phyloP scores from a whole-genome alignment of 257 asterid species.

The Petrea volubilis region DNA sequence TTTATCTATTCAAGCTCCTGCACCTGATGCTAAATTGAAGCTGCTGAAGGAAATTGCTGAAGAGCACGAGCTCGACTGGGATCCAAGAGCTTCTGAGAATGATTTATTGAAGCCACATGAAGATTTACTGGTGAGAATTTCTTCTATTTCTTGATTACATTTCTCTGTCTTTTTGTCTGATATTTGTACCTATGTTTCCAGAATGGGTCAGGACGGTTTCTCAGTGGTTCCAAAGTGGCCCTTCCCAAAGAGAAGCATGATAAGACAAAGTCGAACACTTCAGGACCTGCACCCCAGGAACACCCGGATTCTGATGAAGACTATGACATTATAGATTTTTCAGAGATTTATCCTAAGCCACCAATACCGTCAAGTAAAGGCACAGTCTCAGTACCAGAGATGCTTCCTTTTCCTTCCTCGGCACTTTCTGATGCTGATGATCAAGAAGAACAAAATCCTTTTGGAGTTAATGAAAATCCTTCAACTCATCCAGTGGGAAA shows the following conservation, averaged over 20 bases:
- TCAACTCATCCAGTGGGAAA: conserved; percentile 29
- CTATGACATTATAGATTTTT: conserved; percentile 64
- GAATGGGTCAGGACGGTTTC: conserved; percentile 78
- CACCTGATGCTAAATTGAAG: conserved; percentile 85
- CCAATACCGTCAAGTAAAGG: conserved; percentile 52
- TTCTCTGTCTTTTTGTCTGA: conserved; percentile 15
- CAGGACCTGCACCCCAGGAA: conserved; percentile 45
- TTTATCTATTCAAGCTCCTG: conserved; percentile 88
- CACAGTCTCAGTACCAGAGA: conserved; percentile 57
- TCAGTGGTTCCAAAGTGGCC: conserved; percentile 62
- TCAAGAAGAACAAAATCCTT: conserved; percentile 41
- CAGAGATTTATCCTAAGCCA: conserved; percentile 71
- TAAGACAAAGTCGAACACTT: conserved; percentile 30
- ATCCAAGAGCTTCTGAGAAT: conserved; percentile 70
- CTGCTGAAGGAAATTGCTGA: conserved; percentile 89
- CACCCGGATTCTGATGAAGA: conserved; percentile 59
- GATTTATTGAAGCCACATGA: conserved; percentile 83
- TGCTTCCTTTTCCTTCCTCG: conserved; percentile 86
- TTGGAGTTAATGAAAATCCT: conserved; percentile 19
- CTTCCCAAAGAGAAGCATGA: conserved; percentile 64
- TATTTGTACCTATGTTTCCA: conserved; percentile 32
- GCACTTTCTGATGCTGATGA: conserved; percentile 69
- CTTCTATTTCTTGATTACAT: background rate
- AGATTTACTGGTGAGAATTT: conserved; percentile 70
- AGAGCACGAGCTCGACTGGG: conserved; percentile 93